phyloP scores from a whole-genome alignment of 2,329 filamentous ascomycete genomes.

The Metarhizium brunneum region DNA sequence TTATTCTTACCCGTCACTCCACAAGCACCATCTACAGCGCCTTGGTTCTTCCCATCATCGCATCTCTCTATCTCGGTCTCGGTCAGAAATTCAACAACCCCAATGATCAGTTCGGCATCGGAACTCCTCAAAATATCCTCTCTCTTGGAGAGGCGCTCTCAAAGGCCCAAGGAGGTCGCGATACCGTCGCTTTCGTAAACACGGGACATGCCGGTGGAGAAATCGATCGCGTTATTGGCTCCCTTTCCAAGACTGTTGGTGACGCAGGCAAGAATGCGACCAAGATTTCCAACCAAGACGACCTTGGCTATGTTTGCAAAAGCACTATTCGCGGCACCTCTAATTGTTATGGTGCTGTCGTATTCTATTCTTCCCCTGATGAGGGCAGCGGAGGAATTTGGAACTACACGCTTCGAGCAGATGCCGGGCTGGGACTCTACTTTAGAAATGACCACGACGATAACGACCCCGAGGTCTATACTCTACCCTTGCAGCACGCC shows the following conservation, averaged over 20 bases:
- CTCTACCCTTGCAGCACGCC: slow-evolving; percentile 59
- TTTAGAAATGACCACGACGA: slow-evolving; percentile 45
- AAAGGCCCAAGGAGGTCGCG: slow-evolving; percentile 41
- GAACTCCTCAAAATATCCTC: slow-evolving; percentile 46
- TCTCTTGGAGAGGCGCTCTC: slow-evolving; percentile 55
- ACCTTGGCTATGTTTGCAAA: slow-evolving; percentile 40
- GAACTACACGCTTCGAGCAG: slow-evolving; percentile 66
- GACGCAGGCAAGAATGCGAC: slow-evolving; percentile 17
- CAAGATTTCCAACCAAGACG: slow-evolving; percentile 12
- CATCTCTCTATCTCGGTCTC: slow-evolving; percentile 51
- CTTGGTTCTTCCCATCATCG: slow-evolving; percentile 44
- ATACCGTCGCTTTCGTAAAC: slow-evolving; percentile 66
- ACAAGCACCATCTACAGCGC: slow-evolving; percentile 43
- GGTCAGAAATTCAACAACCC: slow-evolving; percentile 72
- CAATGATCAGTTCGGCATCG: slow-evolving; percentile 64
- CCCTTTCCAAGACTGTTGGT: slow-evolving; percentile 15
- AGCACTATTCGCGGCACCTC: slow-evolving; percentile 55
- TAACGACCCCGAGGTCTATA: slow-evolving; percentile 58
- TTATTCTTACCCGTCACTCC: slow-evolving; percentile 42
- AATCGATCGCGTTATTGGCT: slow-evolving; percentile 58
- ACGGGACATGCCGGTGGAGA: slow-evolving; percentile 59
- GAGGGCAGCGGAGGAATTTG: slow-evolving; percentile 45
- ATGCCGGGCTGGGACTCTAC: slow-evolving; percentile 43
- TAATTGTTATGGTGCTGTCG: slow-evolving; percentile 61
- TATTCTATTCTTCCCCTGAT: slow-evolving; percentile 60